These are phyloP conservation scores for Irpex sp. DNA, from an alignment of 1,284 basidiomycete genomes.

Conservation along the genomic window DNA sequence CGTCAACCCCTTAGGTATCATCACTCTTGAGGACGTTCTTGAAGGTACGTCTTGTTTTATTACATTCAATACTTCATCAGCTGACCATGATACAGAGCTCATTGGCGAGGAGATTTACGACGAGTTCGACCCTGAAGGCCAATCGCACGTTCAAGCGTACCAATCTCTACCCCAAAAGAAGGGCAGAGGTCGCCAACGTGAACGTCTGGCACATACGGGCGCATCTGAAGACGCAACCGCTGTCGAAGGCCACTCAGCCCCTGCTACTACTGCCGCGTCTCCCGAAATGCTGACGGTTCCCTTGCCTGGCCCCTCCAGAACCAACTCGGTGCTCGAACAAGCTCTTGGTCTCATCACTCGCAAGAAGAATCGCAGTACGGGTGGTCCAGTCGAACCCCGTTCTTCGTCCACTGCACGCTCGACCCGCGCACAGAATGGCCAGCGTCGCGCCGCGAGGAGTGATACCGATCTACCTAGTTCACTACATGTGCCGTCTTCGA, in stretches of 20 bases:
- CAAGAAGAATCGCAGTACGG: neutral
- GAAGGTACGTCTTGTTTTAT: constrained; percentile 52
- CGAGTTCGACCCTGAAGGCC: constrained; percentile 61
- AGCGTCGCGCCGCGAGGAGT: neutral
- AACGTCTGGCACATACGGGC: neutral
- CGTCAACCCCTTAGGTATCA: constrained; percentile 82
- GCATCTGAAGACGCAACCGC: constrained; percentile 8
- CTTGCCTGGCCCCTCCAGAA: neutral
- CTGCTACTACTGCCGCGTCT: neutral
- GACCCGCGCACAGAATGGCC: neutral
- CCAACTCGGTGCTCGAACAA: constrained; percentile 2
- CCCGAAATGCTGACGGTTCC: neutral
- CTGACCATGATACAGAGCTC: constrained; percentile 52
- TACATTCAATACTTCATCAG: neutral
- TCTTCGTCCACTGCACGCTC: neutral
- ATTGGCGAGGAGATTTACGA: constrained; percentile 90
- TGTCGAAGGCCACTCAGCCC: neutral
- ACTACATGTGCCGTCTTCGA: neutral
- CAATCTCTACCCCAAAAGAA: constrained; percentile 13
- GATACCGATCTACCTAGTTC: neutral
- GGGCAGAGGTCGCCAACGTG: constrained; percentile 13
- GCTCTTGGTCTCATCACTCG: neutral
- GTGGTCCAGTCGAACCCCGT: neutral
- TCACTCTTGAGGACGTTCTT: constrained; percentile 89
- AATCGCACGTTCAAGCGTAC: constrained; percentile 19